Evolutionary conservation across 2,329 filamentous ascomycete genomes (phyloP).

Genomic region (Monosporascus cannonballus): DNA sequence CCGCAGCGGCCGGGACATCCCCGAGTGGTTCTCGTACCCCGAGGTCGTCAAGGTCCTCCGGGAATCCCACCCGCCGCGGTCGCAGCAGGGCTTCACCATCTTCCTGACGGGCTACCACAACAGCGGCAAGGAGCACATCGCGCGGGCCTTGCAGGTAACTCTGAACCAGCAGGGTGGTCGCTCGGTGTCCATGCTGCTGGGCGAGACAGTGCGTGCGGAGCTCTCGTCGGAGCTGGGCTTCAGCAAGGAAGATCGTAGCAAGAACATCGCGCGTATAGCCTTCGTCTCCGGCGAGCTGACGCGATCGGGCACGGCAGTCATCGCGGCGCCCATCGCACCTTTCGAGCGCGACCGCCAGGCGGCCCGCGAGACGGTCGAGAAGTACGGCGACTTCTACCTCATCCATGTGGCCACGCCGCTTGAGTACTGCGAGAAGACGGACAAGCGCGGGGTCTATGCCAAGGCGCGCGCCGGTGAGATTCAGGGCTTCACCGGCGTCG

Average conservation of each 20-base stretch:
- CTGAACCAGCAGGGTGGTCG: constrained; percentile 97
- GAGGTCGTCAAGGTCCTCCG: constrained; percentile 95
- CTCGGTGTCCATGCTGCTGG: constrained; percentile 87
- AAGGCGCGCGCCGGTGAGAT: constrained; percentile 83
- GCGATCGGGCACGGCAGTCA: constrained; percentile 86
- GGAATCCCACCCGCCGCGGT: constrained; percentile 90
- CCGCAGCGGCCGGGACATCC: constrained; percentile 87
- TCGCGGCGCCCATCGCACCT: constrained; percentile 92
- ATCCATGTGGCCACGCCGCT: constrained; percentile 91
- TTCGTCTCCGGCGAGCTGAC: constrained; percentile 96
- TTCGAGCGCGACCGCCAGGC: constrained; percentile 73
- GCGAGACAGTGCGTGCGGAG: constrained; percentile 90
- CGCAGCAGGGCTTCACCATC: constrained; percentile 92
- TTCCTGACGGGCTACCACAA: constrained; percentile 98
- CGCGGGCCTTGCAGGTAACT: constrained; percentile 90
- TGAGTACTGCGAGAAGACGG: constrained; percentile 90
- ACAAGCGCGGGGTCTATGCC: constrained; percentile 85
- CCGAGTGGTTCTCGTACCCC: constrained; percentile 99
- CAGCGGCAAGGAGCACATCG: constrained; percentile 94
- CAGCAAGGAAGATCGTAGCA: constrained; percentile 84
- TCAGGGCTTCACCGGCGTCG: constrained; percentile 96
- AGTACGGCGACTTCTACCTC: constrained; percentile 87
- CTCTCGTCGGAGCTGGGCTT: constrained; percentile 94
- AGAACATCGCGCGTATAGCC: constrained; percentile 91
- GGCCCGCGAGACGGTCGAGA: constrained; percentile 80